Evolutionary conservation across 1,284 basidiomycete species (phyloP), one percentile per base, ranked within the genome.

Genomic region (Tylopilus sp.): DNA sequence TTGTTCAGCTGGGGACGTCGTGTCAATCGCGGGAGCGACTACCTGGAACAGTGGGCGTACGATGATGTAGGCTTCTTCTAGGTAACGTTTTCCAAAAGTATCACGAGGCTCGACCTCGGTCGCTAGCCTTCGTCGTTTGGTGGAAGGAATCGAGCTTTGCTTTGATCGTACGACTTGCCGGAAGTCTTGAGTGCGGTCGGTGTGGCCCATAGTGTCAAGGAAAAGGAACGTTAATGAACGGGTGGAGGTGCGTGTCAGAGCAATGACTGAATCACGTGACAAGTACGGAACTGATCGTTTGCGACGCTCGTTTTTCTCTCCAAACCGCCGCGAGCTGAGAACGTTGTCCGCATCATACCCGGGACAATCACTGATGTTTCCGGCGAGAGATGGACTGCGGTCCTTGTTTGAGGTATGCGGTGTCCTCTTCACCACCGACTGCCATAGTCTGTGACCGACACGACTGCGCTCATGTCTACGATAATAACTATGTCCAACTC

Each of bases 351-450:
- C 28, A 37, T 21, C 18, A 41, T 21, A 37, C 30, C 4, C 30
- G 48, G 45, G n/a, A n/a, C n/a, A n/a, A 33, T 46, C 47, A 43
- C 29, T 40, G 31, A 31, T 42, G 42, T 44, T 41, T 60, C 49
- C 11, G 29, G 53, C 68, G 71, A 67, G 50, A 77, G 62, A 76
- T 47, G 38, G 53, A 65, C 40, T 40, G 19, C n/a, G 48, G 72
- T 83, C 81, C 76, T 78, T 69, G 85, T 88, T 87, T 88, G 85
- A 88, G 82, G 85, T 69, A 68, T 71, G 72, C 72, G 68, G 76
- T 73, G 76, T 72, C 34, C 54, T 49, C 59, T 47, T 51, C 47
- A 81, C 78, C 76, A 72, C 69, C 70, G 69, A 74, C 72, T 77
- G 82, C 80, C 81, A 87, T 87, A 86, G 77, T 79, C 72, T 79